A percentile compares a stretch with the other conserved stretches of the same genome.
These are phyloP conservation scores for Globisporangium okanoganense DNA, from an alignment of 352 stramenopile genomes.

Conservation along the genomic window DNA sequence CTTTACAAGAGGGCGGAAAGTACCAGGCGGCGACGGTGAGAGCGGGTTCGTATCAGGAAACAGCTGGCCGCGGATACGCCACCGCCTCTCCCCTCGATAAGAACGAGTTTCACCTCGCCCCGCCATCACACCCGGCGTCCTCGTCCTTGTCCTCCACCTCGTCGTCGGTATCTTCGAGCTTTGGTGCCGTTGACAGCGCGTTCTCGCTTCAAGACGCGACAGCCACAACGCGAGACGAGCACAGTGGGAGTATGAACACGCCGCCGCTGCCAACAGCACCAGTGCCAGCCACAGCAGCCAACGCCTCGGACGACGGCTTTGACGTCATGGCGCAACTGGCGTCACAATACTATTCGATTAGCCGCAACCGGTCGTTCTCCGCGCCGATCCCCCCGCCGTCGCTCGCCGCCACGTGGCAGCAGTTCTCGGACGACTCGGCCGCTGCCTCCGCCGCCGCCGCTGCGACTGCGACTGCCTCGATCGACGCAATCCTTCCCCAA, in stretches of 20 bases:
- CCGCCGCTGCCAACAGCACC: slow-evolving; percentile 1
- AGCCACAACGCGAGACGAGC: slow-evolving; percentile 8
- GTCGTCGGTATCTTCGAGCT: slow-evolving; percentile 12
- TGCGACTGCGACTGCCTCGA: slow-evolving; percentile 12
- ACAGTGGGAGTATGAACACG: slow-evolving; percentile 9
- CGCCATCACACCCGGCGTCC: slow-evolving; percentile 6
- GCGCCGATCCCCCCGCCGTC: slow-evolving; percentile 62
- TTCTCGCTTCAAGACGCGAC: slow-evolving; percentile 10
- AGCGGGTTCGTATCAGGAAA: slow-evolving; percentile 19
- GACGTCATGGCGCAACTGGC: slow-evolving; percentile 82
- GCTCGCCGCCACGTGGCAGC: slow-evolving; percentile 55
- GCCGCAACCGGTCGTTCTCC: slow-evolving; percentile 67
- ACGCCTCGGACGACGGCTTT: slow-evolving; percentile 32
- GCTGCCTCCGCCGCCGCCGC: slow-evolving; percentile 21
- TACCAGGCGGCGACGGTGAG: slow-evolving; percentile 4
- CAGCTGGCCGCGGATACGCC: slow-evolving; percentile 14
- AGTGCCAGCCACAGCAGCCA: background rate
- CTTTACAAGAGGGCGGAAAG: slow-evolving; percentile 10
- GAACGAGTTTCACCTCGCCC: slow-evolving; percentile 22
- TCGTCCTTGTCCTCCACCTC: slow-evolving; percentile 18
- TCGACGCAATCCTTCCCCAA: slow-evolving; percentile 9
- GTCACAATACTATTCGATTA: slow-evolving; percentile 75
- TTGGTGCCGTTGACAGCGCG: slow-evolving; percentile 18
- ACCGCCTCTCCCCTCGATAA: slow-evolving; percentile 22
- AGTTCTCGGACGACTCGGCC: slow-evolving; percentile 44